Conservation (phyloP, 2,329 filamentous ascomycete species). For the Emydomyces testavorans region DNA sequence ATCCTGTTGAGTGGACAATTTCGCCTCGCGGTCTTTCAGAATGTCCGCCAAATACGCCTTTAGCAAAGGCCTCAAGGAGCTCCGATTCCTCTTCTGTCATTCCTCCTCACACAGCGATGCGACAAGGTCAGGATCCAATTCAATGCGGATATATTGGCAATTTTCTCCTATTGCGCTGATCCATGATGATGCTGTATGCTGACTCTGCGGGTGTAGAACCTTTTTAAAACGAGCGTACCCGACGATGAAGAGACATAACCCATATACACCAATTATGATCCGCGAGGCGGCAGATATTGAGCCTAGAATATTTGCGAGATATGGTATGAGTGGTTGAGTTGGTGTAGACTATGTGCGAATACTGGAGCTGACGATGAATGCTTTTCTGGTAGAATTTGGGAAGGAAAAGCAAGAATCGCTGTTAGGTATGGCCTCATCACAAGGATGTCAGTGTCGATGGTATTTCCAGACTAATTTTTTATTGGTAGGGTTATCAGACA, state of each 20-base stretch:
- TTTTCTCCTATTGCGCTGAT: neutral
- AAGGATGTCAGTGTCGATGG: neutral
- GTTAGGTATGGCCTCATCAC: conserved; percentile 36
- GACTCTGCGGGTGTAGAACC: conserved; percentile 44
- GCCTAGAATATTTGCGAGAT: conserved; percentile 84
- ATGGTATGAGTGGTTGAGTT: conserved; percentile 48
- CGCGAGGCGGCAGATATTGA: conserved; percentile 77
- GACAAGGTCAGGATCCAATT: conserved; percentile 53
- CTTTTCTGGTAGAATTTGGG: conserved; percentile 51
- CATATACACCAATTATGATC: conserved; percentile 82
- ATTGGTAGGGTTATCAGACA: conserved; percentile 50
- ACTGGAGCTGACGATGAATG: neutral
- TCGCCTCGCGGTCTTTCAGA: conserved; percentile 22
- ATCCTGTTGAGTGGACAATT: neutral
- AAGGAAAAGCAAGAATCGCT: conserved; percentile 55
- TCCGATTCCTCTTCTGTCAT: conserved; percentile 96
- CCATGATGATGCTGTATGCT: neutral
- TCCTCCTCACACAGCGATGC: conserved; percentile 81
- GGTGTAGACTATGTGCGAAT: neutral
- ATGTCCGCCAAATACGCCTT: conserved; percentile 96
- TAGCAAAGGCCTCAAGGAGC: conserved; percentile 75
- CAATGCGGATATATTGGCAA: neutral
- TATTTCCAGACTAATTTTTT: conserved; percentile 14
- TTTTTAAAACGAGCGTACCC: conserved; percentile 89
- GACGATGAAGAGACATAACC: conserved; percentile 99